These are phyloP conservation scores for Zoysia matrella DNA, from an alignment of 202 grass and related monocot species.

Conservation along the genomic window DNA sequence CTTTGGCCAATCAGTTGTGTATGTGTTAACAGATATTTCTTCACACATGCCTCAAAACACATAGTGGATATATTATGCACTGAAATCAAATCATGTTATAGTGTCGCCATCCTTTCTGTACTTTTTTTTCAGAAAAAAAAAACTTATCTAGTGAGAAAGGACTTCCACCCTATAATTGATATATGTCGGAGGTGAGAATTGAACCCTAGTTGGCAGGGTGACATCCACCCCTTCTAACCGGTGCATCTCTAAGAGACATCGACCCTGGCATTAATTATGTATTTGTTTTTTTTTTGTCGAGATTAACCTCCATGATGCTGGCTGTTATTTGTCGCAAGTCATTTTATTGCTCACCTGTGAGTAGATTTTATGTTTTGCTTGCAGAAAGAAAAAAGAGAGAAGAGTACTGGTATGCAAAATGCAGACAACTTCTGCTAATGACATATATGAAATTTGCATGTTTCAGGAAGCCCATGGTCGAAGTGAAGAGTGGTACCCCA, in stretches of 20 bases:
- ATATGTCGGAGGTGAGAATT: not conserved
- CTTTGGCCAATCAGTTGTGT: not conserved
- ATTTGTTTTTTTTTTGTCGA: not conserved
- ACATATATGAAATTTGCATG: conserved; percentile 13
- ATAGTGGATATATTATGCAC: conserved; percentile 20
- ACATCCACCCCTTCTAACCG: not conserved
- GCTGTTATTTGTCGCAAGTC: conserved; percentile 15
- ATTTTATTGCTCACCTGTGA: conserved; percentile 26
- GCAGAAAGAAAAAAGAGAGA: conserved; percentile 12
- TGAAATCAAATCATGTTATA: conserved; percentile 23
- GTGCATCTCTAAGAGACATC: not conserved
- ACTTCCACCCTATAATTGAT: not conserved
- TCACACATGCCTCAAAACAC: not conserved
- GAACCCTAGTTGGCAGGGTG: not conserved
- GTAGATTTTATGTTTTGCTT: conserved; percentile 1
- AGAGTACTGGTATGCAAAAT: conserved; percentile 14
- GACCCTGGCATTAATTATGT: not conserved
- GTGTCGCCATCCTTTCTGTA: too few relatives aligned
- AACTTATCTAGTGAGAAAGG: not conserved
- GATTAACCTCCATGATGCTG: conserved; percentile 20
- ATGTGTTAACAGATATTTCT: not conserved
- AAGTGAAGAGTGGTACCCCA: conserved; percentile 57
- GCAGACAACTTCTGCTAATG: conserved; percentile 21
- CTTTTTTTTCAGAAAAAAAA: not conserved
- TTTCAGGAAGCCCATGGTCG: conserved; percentile 55